Percentiles rank a stretch among this genome's conserved stretches.
Conservation (phyloP, 2,329 filamentous ascomycete genomes). For the Pseudogymnoascus sp. region DNA sequence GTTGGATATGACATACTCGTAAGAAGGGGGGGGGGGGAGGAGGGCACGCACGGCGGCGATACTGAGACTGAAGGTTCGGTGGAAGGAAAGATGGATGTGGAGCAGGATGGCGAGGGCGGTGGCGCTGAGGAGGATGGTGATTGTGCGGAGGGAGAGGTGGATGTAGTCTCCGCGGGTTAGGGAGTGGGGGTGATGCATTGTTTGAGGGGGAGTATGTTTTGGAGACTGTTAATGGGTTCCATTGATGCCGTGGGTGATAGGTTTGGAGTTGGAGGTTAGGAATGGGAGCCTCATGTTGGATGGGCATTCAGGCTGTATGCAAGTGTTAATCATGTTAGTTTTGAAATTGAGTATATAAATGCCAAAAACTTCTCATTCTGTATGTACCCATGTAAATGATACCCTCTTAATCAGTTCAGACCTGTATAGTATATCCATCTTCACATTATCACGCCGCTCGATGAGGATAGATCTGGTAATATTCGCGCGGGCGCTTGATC, state of each 20-base stretch:
- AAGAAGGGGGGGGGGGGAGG: too few species aligned
- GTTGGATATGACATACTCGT: too few species aligned
- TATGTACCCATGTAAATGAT: not conserved
- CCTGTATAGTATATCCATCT: not conserved
- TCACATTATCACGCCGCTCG: not conserved
- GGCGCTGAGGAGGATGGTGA: not conserved
- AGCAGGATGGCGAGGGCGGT: not conserved
- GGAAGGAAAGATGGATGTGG: too few species aligned
- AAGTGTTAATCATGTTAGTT: not conserved
- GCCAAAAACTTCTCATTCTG: not conserved
- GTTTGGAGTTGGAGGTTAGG: not conserved
- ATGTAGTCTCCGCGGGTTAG: not conserved
- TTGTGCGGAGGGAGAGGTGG: not conserved
- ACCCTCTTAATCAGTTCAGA: not conserved
- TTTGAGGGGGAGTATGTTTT: not conserved
- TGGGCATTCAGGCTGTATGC: not conserved
- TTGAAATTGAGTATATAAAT: not conserved
- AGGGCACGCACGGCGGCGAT: too few species aligned
- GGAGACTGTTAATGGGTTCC: not conserved
- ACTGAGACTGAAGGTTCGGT: too few species aligned
- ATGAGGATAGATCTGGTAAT: not conserved
- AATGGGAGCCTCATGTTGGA: not conserved
- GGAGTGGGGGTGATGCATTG: not conserved
- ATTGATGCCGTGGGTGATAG: not conserved
- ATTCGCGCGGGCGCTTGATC: constrained; percentile 2